Percentiles rank a stretch among this genome's conserved stretches.
Evolutionary conservation across 495 filamentous ascomycete species (phyloP).

Genomic region (Penicillium goetzii): DNA sequence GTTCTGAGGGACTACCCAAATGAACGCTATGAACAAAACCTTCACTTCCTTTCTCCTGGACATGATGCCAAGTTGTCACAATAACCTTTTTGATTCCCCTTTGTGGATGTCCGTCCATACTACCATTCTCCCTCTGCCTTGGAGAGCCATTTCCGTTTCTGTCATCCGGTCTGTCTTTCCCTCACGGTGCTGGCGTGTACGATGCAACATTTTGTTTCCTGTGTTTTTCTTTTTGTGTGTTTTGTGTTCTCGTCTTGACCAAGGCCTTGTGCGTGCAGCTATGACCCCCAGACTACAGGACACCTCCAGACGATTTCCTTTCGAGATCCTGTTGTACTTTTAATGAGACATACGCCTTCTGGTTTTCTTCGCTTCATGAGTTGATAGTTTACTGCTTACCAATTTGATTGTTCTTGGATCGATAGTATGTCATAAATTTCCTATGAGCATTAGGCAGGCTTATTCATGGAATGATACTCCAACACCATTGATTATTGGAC

Average conservation of each 20-base stretch:
- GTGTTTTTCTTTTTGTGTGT: slow-evolving; percentile 22
- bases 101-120: slow-evolving; percentile 16
- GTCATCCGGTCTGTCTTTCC: slow-evolving; percentile 10
- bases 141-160: slow-evolving; percentile 19
- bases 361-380: slow-evolving; percentile 31
- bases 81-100: slow-evolving; percentile 29
- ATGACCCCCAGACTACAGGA: slow-evolving; percentile 32
- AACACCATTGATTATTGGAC: not conserved
- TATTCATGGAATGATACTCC: not conserved
- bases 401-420: slow-evolving; percentile 20
- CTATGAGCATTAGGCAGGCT: not conserved
- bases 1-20: slow-evolving; percentile 30
- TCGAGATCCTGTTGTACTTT: slow-evolving; percentile 36
- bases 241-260: slow-evolving; percentile 12
- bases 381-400: slow-evolving; percentile 36
- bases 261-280: slow-evolving; percentile 23
- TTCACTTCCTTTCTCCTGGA: slow-evolving; percentile 33
- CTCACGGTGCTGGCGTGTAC: slow-evolving; percentile 34
- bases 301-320: slow-evolving; percentile 30
- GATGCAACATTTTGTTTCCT: slow-evolving; percentile 26
- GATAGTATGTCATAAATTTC: not conserved
- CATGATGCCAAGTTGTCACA: slow-evolving; percentile 39
- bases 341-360: slow-evolving; percentile 43
- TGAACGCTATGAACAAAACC: slow-evolving; percentile 20
- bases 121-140: slow-evolving; percentile 15